A percentile compares a stretch with the other conserved stretches of the same genome.
These are phyloP conservation scores for Penicillium glabrum DNA, from an alignment of 2,329 filamentous ascomycete species.

Conservation along the genomic window DNA sequence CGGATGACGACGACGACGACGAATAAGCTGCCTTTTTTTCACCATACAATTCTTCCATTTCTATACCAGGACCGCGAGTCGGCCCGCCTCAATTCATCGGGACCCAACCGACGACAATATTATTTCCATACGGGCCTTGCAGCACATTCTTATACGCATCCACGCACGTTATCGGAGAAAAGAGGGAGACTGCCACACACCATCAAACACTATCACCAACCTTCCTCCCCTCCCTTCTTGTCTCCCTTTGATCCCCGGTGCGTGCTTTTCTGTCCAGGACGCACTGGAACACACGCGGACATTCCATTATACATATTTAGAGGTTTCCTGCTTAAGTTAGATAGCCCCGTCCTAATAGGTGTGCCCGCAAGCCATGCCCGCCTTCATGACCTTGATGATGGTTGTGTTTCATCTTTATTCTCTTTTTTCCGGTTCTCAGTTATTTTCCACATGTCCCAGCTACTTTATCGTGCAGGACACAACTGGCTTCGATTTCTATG, in stretches of 20 bases:
- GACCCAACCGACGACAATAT: neutral
- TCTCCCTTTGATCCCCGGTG: constrained; percentile 1
- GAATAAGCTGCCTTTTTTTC: constrained; percentile 17
- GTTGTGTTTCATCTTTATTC: constrained; percentile 15
- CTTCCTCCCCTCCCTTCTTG: neutral
- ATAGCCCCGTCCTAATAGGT: constrained; percentile 21
- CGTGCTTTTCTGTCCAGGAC: constrained; percentile 1
- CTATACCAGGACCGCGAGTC: constrained; percentile 7
- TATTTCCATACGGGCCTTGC: neutral
- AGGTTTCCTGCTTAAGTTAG: constrained; percentile 12
- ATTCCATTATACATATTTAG: constrained; percentile 25
- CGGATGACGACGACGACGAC: constrained; percentile 22
- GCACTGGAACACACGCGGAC: constrained; percentile 11
- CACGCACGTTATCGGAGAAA: neutral
- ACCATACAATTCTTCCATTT: neutral
- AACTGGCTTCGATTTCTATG: neutral
- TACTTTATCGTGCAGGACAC: neutral
- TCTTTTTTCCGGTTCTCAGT: constrained; percentile 4
- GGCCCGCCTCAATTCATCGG: constrained; percentile 5
- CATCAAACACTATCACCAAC: neutral
- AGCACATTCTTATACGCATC: neutral
- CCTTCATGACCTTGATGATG: constrained; percentile 25
- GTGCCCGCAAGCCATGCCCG: constrained; percentile 6
- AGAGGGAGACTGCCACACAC: neutral
- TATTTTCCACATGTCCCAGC: neutral